These are phyloP conservation scores for Bolboschoenus planiculmis DNA, from an alignment of 176 grass and related monocot species.

Conservation along the genomic window DNA sequence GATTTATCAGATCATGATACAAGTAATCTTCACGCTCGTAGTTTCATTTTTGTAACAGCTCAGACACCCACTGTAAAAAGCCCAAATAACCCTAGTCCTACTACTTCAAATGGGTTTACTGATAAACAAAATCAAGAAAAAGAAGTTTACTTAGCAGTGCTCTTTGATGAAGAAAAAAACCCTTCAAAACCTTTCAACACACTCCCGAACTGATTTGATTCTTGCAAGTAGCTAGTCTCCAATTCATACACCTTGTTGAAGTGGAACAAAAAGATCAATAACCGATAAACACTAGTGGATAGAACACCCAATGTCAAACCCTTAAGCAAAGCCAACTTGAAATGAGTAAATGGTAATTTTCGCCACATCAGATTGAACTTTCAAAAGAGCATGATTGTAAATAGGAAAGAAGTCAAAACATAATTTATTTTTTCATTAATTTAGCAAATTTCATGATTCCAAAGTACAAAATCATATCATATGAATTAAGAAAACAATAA, in stretches of 20 bases:
- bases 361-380: background rate
- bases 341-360: background rate
- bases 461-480: background rate
- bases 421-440: background rate
- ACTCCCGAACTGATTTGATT: constrained; percentile 93
- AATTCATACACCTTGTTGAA: constrained; percentile 85
- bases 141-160: constrained; percentile 65
- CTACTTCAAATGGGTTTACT: background rate
- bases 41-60: background rate
- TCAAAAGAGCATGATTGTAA: background rate
- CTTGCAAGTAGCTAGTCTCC: constrained; percentile 95
- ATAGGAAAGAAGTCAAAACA: background rate
- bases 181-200: constrained; percentile 94
- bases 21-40: background rate
- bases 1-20: background rate
- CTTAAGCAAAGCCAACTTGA: background rate
- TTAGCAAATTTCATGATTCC: background rate
- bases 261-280: background rate
- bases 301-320: background rate
- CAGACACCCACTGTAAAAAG: background rate
- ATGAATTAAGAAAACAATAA: background rate
- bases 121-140: background rate
- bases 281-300: background rate
- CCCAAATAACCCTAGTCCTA: background rate
- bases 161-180: constrained; percentile 92